Evolutionary conservation across 1,284 basidiomycete species (phyloP), one percentile per base, ranked within the genome.

Genomic region (Exobasidium rhododendri): DNA sequence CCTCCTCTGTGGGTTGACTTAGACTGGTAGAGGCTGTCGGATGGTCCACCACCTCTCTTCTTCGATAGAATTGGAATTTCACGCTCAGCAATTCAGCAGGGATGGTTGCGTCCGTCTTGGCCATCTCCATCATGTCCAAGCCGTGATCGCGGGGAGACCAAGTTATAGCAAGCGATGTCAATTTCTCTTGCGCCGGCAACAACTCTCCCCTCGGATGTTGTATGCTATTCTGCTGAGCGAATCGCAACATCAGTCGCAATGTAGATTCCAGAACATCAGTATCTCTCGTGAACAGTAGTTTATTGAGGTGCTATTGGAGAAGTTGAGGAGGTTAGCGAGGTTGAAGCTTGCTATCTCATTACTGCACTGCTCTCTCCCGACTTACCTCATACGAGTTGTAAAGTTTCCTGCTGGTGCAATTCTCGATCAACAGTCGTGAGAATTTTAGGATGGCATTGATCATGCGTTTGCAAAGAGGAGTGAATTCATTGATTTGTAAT

Each of bases 381-480:
- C 96, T 94, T 80, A 40, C 35, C 35, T 99, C 96, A 80, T 97
- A 98, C 2, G 93, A 97, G 65, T 87, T 88, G 82, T 91, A 99
- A 63, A 94, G 89, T 84, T 97, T 98, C 77, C 96, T 85, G 79
- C 96, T 98, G 52, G 94, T 98, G 63, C 94, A 96, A 81, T 97
- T 97, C 82, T 98, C 96, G 75, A 99, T 83, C 56, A 99, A 83
- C 50, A 98, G 83, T 59, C 91, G 86, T 81, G 92, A 87, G 71
- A 98, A 94, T 69, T 87, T 85, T 62, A 99, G 85, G 66, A 98
- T 88, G 76, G 90, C 88, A 65, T 88, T 86, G 14, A 96, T 80
- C 2, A 88, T 84, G 63, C 57, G 85, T 83, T 93, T 94, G 45
- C 88, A 88, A 49, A 84, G 81, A 0, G 88, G 86, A 0, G 87